phyloP scores from a whole-genome alignment of 1,139 yeast genomes.

The Pichia sp. region DNA sequence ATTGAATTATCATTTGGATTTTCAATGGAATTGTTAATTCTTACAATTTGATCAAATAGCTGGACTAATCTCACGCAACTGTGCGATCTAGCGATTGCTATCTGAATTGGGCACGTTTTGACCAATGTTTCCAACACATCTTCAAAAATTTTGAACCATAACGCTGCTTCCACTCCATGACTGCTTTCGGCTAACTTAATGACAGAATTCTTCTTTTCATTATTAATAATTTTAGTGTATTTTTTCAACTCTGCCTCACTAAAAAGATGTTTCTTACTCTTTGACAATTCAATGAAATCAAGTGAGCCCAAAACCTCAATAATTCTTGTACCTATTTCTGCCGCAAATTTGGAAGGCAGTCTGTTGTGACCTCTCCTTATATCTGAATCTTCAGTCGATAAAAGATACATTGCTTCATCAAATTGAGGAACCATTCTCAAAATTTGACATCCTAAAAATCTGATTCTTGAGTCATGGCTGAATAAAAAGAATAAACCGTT shows the following conservation, averaged over 20 bases:
- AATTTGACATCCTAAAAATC: conserved; percentile 69
- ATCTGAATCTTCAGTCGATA: conserved; percentile 28
- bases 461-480: conserved; percentile 70
- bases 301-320: conserved; percentile 68
- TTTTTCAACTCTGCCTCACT: conserved; percentile 80
- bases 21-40: conserved; percentile 44
- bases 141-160: conserved; percentile 90
- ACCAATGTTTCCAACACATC: conserved; percentile 63
- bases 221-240: conserved; percentile 52
- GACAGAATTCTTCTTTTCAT: conserved; percentile 51
- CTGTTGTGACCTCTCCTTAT: conserved; percentile 32
- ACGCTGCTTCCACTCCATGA: conserved; percentile 89
- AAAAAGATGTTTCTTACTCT: conserved; percentile 49
- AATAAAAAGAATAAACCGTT: conserved; percentile 88
- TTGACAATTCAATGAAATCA: conserved; percentile 60
- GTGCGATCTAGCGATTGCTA: conserved; percentile 88
- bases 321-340: conserved; percentile 70
- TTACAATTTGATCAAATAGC: conserved; percentile 72
- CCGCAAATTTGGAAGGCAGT: conserved; percentile 64
- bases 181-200: conserved; percentile 79
- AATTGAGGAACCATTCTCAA: conserved; percentile 72
- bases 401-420: conserved; percentile 68
- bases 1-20: conserved; percentile 29
- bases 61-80: conserved; percentile 87
- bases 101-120: conserved; percentile 83